Evolutionary conservation across 495 filamentous ascomycete genomes (phyloP).

Genomic region (Parachaetomium inaequale): DNA sequence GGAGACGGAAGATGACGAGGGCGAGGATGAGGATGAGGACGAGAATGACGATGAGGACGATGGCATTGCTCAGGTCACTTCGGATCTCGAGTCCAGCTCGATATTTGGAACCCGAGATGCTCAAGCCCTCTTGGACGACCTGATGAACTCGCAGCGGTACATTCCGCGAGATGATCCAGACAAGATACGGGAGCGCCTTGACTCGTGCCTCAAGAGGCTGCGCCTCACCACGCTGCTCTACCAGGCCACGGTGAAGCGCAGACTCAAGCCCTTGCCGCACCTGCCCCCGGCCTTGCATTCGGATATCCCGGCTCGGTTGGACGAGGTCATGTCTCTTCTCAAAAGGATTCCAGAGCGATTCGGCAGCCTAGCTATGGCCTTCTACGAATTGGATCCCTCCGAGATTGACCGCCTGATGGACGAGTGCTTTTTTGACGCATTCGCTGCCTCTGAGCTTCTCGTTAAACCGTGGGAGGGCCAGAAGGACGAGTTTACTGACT

Average conservation of each 20-base stretch:
- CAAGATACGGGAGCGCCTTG: slow-evolving; percentile 53
- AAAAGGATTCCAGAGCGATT: slow-evolving; percentile 42
- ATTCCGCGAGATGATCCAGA: slow-evolving; percentile 55
- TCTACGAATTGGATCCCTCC: slow-evolving; percentile 49
- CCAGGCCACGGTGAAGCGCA: slow-evolving; percentile 56
- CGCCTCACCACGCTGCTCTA: slow-evolving; percentile 58
- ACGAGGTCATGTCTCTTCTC: slow-evolving; percentile 42
- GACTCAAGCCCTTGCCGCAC: slow-evolving; percentile 52
- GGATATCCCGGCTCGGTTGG: slow-evolving; percentile 36
- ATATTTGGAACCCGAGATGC: slow-evolving; percentile 23
- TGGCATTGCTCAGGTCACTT: slow-evolving; percentile 23
- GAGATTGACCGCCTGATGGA: slow-evolving; percentile 47
- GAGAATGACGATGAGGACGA: slow-evolving; percentile 35
- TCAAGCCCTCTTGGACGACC: slow-evolving; percentile 49
- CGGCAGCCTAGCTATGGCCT: slow-evolving; percentile 41
- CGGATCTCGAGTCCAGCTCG: slow-evolving; percentile 20
- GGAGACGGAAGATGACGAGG: slow-evolving; percentile 50
- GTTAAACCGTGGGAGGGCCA: slow-evolving; percentile 42
- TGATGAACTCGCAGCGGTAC: slow-evolving; percentile 53
- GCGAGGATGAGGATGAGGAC: slow-evolving; percentile 40
- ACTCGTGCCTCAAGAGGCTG: slow-evolving; percentile 53
- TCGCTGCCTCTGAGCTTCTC: slow-evolving; percentile 44
- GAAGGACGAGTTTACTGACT: slow-evolving; percentile 48
- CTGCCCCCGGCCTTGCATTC: slow-evolving; percentile 29
- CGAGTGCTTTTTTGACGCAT: slow-evolving; percentile 47